A percentile compares a stretch with the other conserved stretches of the same genome.
Conservation (phyloP, 2,329 filamentous ascomycete genomes). For the Raffaelea albimanens region DNA sequence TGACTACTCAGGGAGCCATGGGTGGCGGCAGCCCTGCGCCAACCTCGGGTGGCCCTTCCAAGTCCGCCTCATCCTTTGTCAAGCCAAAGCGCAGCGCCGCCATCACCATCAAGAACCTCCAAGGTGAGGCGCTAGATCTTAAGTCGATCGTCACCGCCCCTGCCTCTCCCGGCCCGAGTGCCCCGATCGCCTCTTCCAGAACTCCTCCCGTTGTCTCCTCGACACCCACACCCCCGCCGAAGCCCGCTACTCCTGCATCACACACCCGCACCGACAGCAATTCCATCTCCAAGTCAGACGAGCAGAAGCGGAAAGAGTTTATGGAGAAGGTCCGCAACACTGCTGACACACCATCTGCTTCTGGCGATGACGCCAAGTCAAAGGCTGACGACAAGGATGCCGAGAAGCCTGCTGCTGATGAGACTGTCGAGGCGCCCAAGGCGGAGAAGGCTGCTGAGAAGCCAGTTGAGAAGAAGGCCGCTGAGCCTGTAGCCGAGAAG, state of each 20-base stretch:
- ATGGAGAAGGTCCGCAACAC: slow-evolving; percentile 63
- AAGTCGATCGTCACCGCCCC: slow-evolving; percentile 47
- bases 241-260: slow-evolving; percentile 56
- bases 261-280: slow-evolving; percentile 65
- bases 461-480: slow-evolving; percentile 1
- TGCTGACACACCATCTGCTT: slow-evolving; percentile 6
- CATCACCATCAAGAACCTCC: slow-evolving; percentile 75
- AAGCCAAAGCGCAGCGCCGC: slow-evolving; percentile 59
- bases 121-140: slow-evolving; percentile 67
- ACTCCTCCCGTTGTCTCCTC: slow-evolving; percentile 64
- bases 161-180: slow-evolving; percentile 43
- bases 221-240: slow-evolving; percentile 71
- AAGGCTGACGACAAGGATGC: slow-evolving; percentile 19
- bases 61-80: slow-evolving; percentile 28
- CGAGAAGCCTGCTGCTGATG: slow-evolving; percentile 1
- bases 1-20: background rate
- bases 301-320: slow-evolving; percentile 77
- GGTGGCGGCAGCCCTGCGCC: slow-evolving; percentile 40
- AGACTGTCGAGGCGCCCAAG: background rate
- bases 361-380: slow-evolving; percentile 20
- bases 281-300: slow-evolving; percentile 58
- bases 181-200: slow-evolving; percentile 43
- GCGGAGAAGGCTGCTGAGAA: slow-evolving; percentile 17
- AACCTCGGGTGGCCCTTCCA: slow-evolving; percentile 2
- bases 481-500: slow-evolving; percentile 1